Conservation (phyloP, 2,329 filamentous ascomycete genomes). For the Aspergillus candidus region DNA sequence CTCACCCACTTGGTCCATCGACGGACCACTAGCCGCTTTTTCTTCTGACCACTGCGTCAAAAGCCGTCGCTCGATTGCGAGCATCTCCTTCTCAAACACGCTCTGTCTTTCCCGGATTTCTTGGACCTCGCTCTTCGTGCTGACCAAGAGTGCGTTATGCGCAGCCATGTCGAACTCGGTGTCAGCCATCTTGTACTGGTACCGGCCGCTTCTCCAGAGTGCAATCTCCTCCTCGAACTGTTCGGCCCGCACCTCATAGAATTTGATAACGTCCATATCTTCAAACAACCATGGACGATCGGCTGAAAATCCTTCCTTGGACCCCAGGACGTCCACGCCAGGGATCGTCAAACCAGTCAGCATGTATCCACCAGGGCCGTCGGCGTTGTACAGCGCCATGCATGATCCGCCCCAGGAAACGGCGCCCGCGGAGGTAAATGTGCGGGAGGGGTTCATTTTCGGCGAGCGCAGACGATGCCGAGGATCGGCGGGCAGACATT, state of each 20-base stretch:
- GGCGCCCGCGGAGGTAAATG: conserved; percentile 4
- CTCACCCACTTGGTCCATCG: background rate
- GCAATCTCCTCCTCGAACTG: conserved; percentile 19
- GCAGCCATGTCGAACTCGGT: conserved; percentile 3
- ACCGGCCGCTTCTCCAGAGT: conserved; percentile 3
- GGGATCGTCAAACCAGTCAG: conserved; percentile 3
- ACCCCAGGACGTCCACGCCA: background rate
- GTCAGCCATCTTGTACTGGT: conserved; percentile 3
- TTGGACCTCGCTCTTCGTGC: background rate
- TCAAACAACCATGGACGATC: conserved; percentile 5
- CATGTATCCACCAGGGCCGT: conserved; percentile 5
- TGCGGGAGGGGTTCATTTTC: conserved; percentile 5
- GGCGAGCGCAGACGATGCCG: conserved; percentile 1
- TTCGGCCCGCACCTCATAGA: background rate
- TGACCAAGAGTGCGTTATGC: background rate
- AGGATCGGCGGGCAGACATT: conserved; percentile 1
- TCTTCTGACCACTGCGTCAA: background rate
- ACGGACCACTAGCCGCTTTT: background rate
- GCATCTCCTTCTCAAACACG: background rate
- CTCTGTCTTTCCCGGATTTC: background rate
- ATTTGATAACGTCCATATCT: conserved; percentile 3
- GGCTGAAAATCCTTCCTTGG: background rate
- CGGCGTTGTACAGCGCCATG: conserved; percentile 1
- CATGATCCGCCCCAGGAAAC: conserved; percentile 1
- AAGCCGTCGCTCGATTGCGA: background rate